phyloP scores from a whole-genome alignment of 225 moss, liverwort and hornwort species.

The Bryum argenteum region DNA sequence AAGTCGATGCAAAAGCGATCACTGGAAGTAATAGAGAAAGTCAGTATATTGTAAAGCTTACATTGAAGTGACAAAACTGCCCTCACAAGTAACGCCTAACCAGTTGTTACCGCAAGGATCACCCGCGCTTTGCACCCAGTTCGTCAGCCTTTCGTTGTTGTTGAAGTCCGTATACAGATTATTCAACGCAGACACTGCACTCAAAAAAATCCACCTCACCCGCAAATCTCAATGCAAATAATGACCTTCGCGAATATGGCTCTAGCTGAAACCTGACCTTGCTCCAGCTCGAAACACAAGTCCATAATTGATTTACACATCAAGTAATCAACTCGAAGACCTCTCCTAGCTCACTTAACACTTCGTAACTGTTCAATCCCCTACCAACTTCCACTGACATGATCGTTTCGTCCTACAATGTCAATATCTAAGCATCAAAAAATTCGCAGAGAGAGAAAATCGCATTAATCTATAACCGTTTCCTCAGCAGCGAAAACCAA shows the following conservation, averaged over 20 bases:
- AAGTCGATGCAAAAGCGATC: not conserved
- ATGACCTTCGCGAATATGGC: too few relatives aligned
- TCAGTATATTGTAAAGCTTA: slow-evolving; percentile 30
- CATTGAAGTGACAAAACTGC: slow-evolving; percentile 43
- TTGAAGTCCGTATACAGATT: slow-evolving; percentile 40
- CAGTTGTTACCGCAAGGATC: slow-evolving; percentile 57
- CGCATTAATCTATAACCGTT: slow-evolving; percentile 14
- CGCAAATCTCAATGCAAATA: too few relatives aligned
- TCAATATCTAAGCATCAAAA: not conserved
- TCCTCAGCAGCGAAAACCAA: slow-evolving; percentile 2
- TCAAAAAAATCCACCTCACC: not conserved
- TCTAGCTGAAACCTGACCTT: too few relatives aligned
- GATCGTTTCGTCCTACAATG: not conserved
- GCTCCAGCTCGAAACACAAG: too few relatives aligned
- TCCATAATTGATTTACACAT: not conserved
- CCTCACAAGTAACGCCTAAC: slow-evolving; percentile 50
- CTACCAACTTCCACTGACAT: not conserved
- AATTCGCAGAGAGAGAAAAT: not conserved
- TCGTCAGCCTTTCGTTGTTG: slow-evolving; percentile 40
- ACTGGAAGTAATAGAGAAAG: not conserved
- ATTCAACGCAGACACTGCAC: slow-evolving; percentile 51
- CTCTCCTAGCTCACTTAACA: not conserved
- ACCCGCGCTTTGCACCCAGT: slow-evolving; percentile 61
- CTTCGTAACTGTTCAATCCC: not conserved
- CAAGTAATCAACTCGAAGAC: slow-evolving; percentile 23